Evolutionary conservation across 2,329 filamentous ascomycete species (phyloP).

Genomic region (Trichophyton simii): DNA sequence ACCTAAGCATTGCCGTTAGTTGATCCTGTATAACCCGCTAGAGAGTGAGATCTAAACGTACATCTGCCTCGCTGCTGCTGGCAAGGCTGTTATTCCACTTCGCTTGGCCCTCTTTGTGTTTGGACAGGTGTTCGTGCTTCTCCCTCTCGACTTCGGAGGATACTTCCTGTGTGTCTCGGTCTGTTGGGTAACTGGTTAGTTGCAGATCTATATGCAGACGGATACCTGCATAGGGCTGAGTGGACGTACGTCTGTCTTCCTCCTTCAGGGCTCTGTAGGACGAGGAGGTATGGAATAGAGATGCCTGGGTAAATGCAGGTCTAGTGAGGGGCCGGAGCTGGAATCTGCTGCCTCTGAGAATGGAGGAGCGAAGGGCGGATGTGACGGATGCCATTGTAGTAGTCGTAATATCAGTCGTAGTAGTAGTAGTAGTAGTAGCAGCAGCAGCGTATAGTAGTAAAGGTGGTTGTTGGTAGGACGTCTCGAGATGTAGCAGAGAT

Average conservation of each 20-base stretch:
- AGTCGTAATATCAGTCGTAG: neutral
- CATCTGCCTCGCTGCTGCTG: constrained; percentile 3
- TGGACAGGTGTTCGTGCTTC: neutral
- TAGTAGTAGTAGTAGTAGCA: neutral
- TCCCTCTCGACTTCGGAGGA: neutral
- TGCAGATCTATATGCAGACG: neutral
- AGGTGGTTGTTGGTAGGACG: neutral
- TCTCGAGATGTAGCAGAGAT: too few species aligned
- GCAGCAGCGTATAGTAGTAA: neutral
- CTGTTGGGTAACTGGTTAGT: neutral
- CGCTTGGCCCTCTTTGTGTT: neutral
- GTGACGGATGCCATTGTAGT: neutral
- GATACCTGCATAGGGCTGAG: neutral
- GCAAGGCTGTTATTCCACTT: neutral
- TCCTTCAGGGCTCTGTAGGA: neutral
- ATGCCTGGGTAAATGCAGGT: neutral
- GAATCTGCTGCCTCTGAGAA: neutral
- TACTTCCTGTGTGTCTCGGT: neutral
- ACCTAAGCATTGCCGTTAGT: neutral
- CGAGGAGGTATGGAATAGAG: neutral
- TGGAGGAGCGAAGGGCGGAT: neutral
- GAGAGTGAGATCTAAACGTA: neutral
- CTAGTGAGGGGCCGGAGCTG: neutral
- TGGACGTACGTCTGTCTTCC: neutral
- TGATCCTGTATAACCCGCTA: neutral